Conservation (phyloP, 169 alveolate species). For the Plasmodium billcollinsi region DNA sequence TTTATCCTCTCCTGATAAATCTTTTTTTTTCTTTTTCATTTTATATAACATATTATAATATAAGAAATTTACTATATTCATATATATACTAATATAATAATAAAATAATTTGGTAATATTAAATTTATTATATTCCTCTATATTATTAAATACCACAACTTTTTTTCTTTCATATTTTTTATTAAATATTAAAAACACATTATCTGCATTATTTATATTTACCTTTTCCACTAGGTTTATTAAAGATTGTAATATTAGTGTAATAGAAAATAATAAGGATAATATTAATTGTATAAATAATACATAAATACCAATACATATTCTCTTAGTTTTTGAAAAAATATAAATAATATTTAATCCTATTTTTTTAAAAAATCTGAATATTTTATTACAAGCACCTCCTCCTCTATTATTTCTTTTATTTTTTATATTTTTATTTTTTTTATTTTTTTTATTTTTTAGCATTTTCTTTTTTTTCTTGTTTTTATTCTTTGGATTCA, state of each 20-base stretch:
- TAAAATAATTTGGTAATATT: constrained; percentile 16
- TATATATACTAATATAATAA: constrained; percentile 48
- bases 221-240: constrained; percentile 37
- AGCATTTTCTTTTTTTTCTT: not conserved
- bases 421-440: not conserved
- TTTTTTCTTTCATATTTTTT: constrained; percentile 36
- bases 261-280: constrained; percentile 32
- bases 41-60: constrained; percentile 38
- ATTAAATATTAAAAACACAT: constrained; percentile 12
- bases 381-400: not conserved
- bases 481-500: not conserved
- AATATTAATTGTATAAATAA: constrained; percentile 16
- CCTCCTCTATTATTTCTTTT: not conserved
- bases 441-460: not conserved
- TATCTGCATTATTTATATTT: constrained; percentile 25
- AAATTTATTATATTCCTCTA: constrained; percentile 30
- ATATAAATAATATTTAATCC: constrained; percentile 4
- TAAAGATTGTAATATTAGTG: constrained; percentile 46
- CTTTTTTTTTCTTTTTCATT: constrained; percentile 32
- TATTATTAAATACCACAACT: constrained; percentile 10
- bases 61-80: constrained; percentile 14
- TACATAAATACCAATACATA: constrained; percentile 57
- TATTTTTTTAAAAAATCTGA: not conserved
- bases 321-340: constrained; percentile 6
- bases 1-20: constrained; percentile 26